Conservation (phyloP, 345 rosid genomes). For the Schrenkiella parvula region DNA sequence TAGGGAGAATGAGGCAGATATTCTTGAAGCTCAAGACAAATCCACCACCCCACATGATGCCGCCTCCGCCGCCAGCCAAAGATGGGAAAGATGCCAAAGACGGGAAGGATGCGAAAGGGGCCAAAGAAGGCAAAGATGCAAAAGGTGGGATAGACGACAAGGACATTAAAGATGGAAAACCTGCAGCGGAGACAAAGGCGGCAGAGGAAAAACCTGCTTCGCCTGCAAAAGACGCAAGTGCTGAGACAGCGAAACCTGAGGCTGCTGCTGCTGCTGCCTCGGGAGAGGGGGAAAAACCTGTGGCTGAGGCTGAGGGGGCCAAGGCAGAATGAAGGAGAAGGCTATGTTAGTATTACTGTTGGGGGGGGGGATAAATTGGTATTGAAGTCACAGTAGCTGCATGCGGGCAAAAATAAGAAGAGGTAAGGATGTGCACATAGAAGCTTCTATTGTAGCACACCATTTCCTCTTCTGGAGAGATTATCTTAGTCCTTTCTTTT, state of each 20-base stretch:
- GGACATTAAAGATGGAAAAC: conserved; percentile 35
- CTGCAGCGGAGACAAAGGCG: conserved; percentile 29
- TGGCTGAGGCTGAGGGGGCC: conserved; percentile 36
- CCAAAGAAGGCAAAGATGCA: conserved; percentile 40
- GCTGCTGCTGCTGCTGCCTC: conserved; percentile 29
- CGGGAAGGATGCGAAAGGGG: conserved; percentile 32
- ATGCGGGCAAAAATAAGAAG: conserved; percentile 29
- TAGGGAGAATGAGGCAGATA: conserved; percentile 82
- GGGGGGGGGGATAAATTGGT: conserved; percentile 18
- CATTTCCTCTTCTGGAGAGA: conserved; percentile 25
- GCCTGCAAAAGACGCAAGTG: conserved; percentile 39
- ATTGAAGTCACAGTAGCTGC: conserved; percentile 22
- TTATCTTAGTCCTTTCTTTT: conserved; percentile 10
- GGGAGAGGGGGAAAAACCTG: conserved; percentile 33
- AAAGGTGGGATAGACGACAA: conserved; percentile 42
- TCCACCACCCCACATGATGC: conserved; percentile 95
- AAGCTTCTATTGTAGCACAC: conserved; percentile 13
- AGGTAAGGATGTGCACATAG: conserved; percentile 18
- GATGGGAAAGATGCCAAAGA: conserved; percentile 45
- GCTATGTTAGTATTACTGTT: conserved; percentile 18
- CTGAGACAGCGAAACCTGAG: conserved; percentile 37
- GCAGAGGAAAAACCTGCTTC: conserved; percentile 33
- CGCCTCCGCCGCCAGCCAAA: conserved; percentile 54
- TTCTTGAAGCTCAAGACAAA: conserved; percentile 71
- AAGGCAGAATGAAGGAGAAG: conserved; percentile 22